A percentile compares a stretch with the other conserved stretches of the same genome.
phyloP scores from a whole-genome alignment of 2,329 filamentous ascomycete genomes.

The Curvularia sp. region DNA sequence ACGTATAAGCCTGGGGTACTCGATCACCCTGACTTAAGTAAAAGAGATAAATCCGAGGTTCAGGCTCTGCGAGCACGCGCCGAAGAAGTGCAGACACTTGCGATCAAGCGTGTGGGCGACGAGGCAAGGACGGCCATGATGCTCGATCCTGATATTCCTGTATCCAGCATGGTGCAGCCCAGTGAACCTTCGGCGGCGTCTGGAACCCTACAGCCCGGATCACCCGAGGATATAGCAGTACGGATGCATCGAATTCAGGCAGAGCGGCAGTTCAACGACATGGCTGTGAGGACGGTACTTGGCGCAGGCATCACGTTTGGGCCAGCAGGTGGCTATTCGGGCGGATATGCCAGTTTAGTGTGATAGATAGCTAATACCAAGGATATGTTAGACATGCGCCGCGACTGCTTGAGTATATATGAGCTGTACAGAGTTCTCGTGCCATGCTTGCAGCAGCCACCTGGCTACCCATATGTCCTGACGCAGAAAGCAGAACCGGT shows the following conservation, averaged over 20 bases:
- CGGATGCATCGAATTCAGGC: conserved; percentile 3
- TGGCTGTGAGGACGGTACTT: not conserved
- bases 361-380: too few relatives aligned
- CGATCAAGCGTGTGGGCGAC: conserved; percentile 39
- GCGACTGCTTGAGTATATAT: too few relatives aligned
- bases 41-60: conserved; percentile 36
- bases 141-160: not conserved
- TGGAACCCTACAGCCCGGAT: not conserved
- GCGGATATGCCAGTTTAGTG: not conserved
- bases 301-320: not conserved
- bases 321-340: not conserved
- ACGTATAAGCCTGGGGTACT: conserved; percentile 43
- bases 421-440: too few relatives aligned
- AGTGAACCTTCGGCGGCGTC: not conserved
- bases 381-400: too few relatives aligned
- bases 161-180: not conserved
- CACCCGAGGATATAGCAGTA: not conserved
- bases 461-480: too few relatives aligned
- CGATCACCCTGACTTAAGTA: conserved; percentile 44
- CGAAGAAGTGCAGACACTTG: conserved; percentile 32
- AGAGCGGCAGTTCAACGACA: conserved; percentile 1
- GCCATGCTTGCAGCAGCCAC: too few relatives aligned
- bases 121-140: conserved; percentile 30
- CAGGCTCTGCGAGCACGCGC: conserved; percentile 35
- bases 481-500: too few relatives aligned